Evolutionary conservation across 2,329 filamentous ascomycete genomes (phyloP).

Genomic region (Pseudocercospora pini-densiflorae): DNA sequence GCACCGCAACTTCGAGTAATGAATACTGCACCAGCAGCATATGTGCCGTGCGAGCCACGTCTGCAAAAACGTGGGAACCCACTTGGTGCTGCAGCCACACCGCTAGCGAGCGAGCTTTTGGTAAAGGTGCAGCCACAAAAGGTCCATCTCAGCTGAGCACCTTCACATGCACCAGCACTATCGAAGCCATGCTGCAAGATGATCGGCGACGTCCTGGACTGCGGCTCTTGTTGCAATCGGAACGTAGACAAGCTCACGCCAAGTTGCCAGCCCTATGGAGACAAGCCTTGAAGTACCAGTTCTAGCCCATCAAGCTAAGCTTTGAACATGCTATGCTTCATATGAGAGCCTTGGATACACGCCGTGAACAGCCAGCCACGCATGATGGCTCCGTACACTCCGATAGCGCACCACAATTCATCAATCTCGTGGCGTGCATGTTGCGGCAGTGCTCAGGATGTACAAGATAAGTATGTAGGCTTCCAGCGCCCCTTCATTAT

Average conservation of each 20-base stretch:
- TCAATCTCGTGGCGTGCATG: background rate
- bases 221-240: background rate
- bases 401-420: background rate
- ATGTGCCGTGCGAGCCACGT: background rate
- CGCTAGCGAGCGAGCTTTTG: background rate
- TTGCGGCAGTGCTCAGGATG: background rate
- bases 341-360: background rate
- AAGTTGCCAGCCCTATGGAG: background rate
- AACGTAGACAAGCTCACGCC: background rate
- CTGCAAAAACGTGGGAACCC: background rate
- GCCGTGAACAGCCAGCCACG: background rate
- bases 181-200: background rate
- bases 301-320: background rate
- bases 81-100: constrained; percentile 1
- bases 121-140: background rate
- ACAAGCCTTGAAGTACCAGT: background rate
- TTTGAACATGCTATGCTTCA: background rate
- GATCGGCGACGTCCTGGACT: background rate
- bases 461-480: background rate
- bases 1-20: background rate
- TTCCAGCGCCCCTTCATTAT: background rate
- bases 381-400: background rate
- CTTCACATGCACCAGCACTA: background rate
- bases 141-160: background rate
- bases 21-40: background rate